Percentiles rank a stretch among this genome's conserved stretches.
phyloP scores from a whole-genome alignment of 495 filamentous ascomycete species.

The Paragyromitra xinjiangensis region DNA sequence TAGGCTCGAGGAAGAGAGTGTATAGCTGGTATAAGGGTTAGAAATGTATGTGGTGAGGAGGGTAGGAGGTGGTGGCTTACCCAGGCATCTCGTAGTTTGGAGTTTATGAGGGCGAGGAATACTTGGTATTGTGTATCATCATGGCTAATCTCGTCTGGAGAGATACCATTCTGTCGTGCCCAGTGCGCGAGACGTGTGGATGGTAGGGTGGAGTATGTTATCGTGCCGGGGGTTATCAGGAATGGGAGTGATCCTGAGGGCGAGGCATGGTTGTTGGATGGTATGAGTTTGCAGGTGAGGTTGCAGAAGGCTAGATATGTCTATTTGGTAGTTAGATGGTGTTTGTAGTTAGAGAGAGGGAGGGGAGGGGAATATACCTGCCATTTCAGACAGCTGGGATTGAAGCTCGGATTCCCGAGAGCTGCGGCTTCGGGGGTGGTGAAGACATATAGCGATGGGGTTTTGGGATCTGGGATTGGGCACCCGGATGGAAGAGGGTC shows the following conservation, averaged over 20 bases:
- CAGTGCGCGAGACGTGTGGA: conserved; percentile 75
- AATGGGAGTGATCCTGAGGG: conserved; percentile 88
- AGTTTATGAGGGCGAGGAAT: conserved; percentile 81
- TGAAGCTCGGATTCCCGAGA: conserved; percentile 77
- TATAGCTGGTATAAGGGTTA: conserved; percentile 68
- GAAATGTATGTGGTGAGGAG: not conserved
- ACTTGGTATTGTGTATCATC: conserved; percentile 66
- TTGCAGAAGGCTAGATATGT: conserved; percentile 82
- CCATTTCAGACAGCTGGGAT: conserved; percentile 95
- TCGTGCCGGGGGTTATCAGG: conserved; percentile 64
- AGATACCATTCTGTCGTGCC: conserved; percentile 64
- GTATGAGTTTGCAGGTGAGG: conserved; percentile 71
- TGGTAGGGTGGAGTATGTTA: conserved; percentile 61
- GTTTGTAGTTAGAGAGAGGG: not conserved
- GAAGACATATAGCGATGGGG: conserved; percentile 80
- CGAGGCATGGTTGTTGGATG: conserved; percentile 92
- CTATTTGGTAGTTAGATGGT: conserved; percentile 61
- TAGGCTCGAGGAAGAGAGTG: conserved; percentile 75
- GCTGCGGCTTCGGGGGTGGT: conserved; percentile 70
- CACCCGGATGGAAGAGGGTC: conserved; percentile 77
- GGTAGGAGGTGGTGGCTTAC: conserved; percentile 62
- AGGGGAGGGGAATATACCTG: conserved; percentile 67
- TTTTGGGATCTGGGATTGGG: conserved; percentile 62
- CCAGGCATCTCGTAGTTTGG: conserved; percentile 85
- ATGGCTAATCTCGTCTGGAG: conserved; percentile 61